These are phyloP conservation scores for Metschnikowia henanensis DNA, from an alignment of 805 yeast species.

Conservation along the genomic window DNA sequence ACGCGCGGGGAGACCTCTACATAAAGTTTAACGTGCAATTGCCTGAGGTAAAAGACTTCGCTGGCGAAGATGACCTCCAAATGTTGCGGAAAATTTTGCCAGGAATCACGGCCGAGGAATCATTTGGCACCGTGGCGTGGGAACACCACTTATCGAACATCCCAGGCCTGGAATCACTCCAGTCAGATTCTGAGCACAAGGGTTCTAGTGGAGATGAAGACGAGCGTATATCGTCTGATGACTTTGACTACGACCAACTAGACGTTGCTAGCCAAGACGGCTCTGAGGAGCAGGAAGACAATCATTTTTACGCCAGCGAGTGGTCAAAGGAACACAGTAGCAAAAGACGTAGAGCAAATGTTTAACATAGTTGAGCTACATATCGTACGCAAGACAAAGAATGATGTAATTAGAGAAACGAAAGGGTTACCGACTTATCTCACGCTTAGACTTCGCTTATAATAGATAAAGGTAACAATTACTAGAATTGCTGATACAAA, in stretches of 20 bases:
- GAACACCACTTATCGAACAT: slow-evolving; percentile 15
- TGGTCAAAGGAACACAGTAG: slow-evolving; percentile 15
- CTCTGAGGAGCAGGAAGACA: slow-evolving; percentile 18
- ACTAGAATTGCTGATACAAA: too few species aligned
- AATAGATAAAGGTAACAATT: too few species aligned
- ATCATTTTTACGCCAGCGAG: slow-evolving; percentile 13
- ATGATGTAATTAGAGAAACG: too few species aligned
- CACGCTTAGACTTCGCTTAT: too few species aligned
- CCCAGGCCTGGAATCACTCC: slow-evolving; percentile 7
- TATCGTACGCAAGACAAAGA: too few species aligned
- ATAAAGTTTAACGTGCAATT: slow-evolving; percentile 39
- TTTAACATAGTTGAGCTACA: too few species aligned
- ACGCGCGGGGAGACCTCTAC: slow-evolving; percentile 36
- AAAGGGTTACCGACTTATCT: too few species aligned
- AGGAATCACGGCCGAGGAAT: slow-evolving; percentile 6
- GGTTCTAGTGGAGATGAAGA: slow-evolving; percentile 1
- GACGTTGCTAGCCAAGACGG: slow-evolving; percentile 17
- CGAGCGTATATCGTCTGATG: slow-evolving; percentile 11
- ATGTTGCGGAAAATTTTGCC: slow-evolving; percentile 22
- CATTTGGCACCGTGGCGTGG: slow-evolving; percentile 9
- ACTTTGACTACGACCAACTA: slow-evolving; percentile 17
- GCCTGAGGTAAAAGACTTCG: slow-evolving; percentile 32
- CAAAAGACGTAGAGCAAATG: slow-evolving; percentile 4
- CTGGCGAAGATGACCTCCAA: slow-evolving; percentile 22
- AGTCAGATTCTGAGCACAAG: background rate